A percentile compares a stretch with the other conserved stretches of the same genome.
These are phyloP conservation scores for Ceratocystis destructans DNA, from an alignment of 2,329 filamentous ascomycete species.

Conservation along the genomic window DNA sequence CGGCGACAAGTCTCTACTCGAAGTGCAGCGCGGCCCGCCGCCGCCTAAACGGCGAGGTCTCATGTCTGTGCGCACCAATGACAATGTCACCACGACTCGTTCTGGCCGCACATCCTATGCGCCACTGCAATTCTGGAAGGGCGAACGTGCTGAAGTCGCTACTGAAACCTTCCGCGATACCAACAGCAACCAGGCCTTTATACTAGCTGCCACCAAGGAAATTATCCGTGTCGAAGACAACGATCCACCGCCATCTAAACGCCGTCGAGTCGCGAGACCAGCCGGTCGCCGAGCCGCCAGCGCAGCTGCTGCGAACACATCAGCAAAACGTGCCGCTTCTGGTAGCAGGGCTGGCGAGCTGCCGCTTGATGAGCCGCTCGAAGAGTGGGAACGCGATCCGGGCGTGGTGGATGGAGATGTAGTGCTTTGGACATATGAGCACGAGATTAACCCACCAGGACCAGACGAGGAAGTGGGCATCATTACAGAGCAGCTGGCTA, in stretches of 20 bases:
- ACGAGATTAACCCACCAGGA: conserved; percentile 39
- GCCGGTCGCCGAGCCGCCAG: conserved; percentile 1
- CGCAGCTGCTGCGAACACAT: background rate
- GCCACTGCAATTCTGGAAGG: conserved; percentile 75
- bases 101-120: conserved; percentile 66
- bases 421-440: conserved; percentile 47
- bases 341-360: conserved; percentile 26
- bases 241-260: conserved; percentile 24
- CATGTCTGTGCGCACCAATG: conserved; percentile 37
- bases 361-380: conserved; percentile 42
- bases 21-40: conserved; percentile 41
- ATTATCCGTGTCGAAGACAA: conserved; percentile 61
- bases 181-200: conserved; percentile 26
- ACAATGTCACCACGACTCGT: conserved; percentile 47
- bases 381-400: conserved; percentile 58
- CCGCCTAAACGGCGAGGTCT: conserved; percentile 42
- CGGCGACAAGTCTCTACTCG: conserved; percentile 35
- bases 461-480: conserved; percentile 43
- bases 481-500: conserved; percentile 41
- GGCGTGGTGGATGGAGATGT: conserved; percentile 52
- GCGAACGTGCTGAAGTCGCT: conserved; percentile 62
- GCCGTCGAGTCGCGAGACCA: conserved; percentile 21
- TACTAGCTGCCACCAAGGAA: conserved; percentile 60
- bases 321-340: conserved; percentile 22
- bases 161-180: conserved; percentile 37